A percentile compares a stretch with the other conserved stretches of the same genome.
Conservation (phyloP, 2,329 filamentous ascomycete genomes). For the Juglanconis sp. region DNA sequence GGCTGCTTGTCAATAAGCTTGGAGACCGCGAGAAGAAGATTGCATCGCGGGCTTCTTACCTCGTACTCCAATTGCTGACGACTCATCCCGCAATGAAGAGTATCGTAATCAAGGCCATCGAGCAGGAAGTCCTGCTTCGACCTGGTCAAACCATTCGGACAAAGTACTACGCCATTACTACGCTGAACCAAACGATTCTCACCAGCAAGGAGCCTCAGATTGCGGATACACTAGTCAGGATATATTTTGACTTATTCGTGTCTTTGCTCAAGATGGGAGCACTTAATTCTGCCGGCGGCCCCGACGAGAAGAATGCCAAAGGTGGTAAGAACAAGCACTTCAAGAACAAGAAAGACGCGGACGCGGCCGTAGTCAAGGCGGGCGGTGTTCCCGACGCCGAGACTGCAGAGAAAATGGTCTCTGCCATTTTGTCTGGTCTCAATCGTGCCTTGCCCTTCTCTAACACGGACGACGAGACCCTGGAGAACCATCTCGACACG, state of each 20-base stretch:
- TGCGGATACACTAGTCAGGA: slow-evolving; percentile 76
- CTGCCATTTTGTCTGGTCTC: slow-evolving; percentile 86
- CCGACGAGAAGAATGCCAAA: slow-evolving; percentile 37
- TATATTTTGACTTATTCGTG: slow-evolving; percentile 91
- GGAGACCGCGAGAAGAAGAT: slow-evolving; percentile 96
- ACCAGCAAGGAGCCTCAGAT: slow-evolving; percentile 79
- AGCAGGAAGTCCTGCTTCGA: slow-evolving; percentile 82
- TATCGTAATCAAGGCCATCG: slow-evolving; percentile 78
- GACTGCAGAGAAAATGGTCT: slow-evolving; percentile 85
- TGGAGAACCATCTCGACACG: slow-evolving; percentile 88
- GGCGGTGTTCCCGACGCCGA: slow-evolving; percentile 55
- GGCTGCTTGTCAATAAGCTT: slow-evolving; percentile 91
- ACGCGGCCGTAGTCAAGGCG: slow-evolving; percentile 30
- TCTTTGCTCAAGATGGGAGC: slow-evolving; percentile 67
- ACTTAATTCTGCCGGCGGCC: slow-evolving; percentile 38
- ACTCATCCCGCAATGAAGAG: slow-evolving; percentile 92
- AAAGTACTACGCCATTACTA: slow-evolving; percentile 95
- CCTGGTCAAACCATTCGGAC: slow-evolving; percentile 84
- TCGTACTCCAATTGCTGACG: slow-evolving; percentile 86
- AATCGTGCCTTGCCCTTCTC: slow-evolving; percentile 96
- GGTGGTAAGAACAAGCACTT: slow-evolving; percentile 33
- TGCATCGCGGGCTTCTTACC: slow-evolving; percentile 85
- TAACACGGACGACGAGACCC: slow-evolving; percentile 71
- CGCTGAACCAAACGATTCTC: slow-evolving; percentile 92
- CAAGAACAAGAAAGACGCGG: slow-evolving; percentile 26